Base-by-base conservation (phyloP, 352 stramenopile genomes). In the Globisporangium nodosum region DNA sequence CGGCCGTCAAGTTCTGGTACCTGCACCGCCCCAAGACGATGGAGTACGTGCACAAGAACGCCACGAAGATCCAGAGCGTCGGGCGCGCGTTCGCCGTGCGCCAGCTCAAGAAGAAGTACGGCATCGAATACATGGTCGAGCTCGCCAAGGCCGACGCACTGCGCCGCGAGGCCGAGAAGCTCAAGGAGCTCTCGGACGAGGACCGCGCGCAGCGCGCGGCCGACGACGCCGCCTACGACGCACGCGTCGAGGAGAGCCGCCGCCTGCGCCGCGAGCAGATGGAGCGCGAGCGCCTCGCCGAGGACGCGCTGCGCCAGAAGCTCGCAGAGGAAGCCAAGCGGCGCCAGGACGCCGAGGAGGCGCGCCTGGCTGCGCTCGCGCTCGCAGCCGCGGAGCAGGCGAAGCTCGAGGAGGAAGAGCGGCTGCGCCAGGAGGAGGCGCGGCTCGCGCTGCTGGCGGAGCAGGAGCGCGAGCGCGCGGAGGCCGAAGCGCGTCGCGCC, bases 1-100 rank as follows among this genome's bases (percentile, higher is more conserved):
- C 78, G 13, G 85, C 81, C 47, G 85, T 94, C 70, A 94, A 94
- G 77, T 94, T 88, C 65, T 94, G 85, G 85, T 94, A 94, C 63
- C 63, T 94, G 30, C 85, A 94, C 55, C 85, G 85, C 16, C 85
- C 85, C 49, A 94, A 94, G 71, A 94, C 85, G 18, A 94, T 94
- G 85, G 79, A 88, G 57, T 92, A 90, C 60, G 85, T 94, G 40
- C 85, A 94, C 72, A 89, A 85, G 75, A 94, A 94, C 64, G 85
- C 82, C 15, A 90, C 83, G 53, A 92, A 92, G 69, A 89, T 94
- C 52, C 85, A 94, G 69, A 87, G 69, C 43, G 51, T 94, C 21
- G 85, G 80, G 0, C 85, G 85, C 49, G 79, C 85, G 21, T 94
- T 81, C 61, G 85, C 85, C 46, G 81, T 94, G 49, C 80, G 85